phyloP scores from a whole-genome alignment of 192 early-diverging fungal species.

The Coemansia sp. region DNA sequence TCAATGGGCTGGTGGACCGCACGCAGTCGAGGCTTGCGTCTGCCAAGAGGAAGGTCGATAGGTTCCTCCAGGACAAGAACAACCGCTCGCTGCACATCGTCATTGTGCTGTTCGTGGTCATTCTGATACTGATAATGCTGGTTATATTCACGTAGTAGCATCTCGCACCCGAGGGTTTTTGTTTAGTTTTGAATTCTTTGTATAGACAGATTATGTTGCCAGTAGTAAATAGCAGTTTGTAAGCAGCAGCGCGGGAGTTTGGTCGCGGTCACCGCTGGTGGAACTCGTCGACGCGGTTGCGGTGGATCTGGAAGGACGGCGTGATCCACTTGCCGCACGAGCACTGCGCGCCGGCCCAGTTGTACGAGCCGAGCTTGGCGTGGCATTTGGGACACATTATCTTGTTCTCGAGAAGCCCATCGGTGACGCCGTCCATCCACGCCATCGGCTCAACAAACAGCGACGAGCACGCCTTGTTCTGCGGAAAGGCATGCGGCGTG shows the following conservation, averaged over 20 bases:
- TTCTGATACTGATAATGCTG: slow-evolving; percentile 49
- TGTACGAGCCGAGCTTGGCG: slow-evolving; percentile 76
- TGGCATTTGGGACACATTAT: slow-evolving; percentile 78
- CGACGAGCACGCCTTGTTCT: slow-evolving; percentile 63
- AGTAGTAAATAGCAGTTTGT: too few relatives aligned
- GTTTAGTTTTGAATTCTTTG: background rate
- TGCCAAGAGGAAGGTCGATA: slow-evolving; percentile 38
- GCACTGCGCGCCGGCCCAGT: slow-evolving; percentile 75
- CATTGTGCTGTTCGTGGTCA: slow-evolving; percentile 41
- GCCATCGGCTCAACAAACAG: slow-evolving; percentile 84
- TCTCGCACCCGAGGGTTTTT: background rate
- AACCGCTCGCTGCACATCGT: slow-evolving; percentile 46
- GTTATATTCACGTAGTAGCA: slow-evolving; percentile 39
- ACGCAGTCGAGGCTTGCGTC: slow-evolving; percentile 37
- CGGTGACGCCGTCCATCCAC: slow-evolving; percentile 69
- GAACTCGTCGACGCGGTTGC: slow-evolving; percentile 69
- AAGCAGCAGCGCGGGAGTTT: background rate
- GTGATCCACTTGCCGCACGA: slow-evolving; percentile 82
- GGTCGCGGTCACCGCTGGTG: slow-evolving; percentile 20
- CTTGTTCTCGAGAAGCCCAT: slow-evolving; percentile 64
- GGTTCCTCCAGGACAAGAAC: slow-evolving; percentile 48
- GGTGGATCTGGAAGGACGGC: slow-evolving; percentile 76
- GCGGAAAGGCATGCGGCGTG: slow-evolving; percentile 52
- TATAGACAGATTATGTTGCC: slow-evolving; percentile 10
- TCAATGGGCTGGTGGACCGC: slow-evolving; percentile 37